Conservation (phyloP, 2,329 filamentous ascomycete genomes). For the Chaetomiaceae sp. region DNA sequence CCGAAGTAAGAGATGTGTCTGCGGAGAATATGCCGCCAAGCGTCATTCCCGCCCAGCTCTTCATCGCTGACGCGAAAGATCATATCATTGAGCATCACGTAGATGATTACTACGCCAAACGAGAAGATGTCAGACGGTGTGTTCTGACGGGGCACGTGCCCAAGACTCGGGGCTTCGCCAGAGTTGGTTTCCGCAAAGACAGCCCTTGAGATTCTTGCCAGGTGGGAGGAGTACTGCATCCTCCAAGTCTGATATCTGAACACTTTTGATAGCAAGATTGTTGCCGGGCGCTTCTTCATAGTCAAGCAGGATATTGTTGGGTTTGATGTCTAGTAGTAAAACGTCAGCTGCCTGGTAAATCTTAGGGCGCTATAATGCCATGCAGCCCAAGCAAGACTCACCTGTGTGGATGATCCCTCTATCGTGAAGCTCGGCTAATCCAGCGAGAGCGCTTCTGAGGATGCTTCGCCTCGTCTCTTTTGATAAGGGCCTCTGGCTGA, state of each 20-base stretch:
- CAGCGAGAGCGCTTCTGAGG: slow-evolving; percentile 16
- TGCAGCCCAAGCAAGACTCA: too few relatives aligned
- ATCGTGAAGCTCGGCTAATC: slow-evolving; percentile 33
- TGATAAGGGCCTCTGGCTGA: slow-evolving; percentile 3
- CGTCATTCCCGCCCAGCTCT: slow-evolving; percentile 22
- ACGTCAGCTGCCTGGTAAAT: not conserved
- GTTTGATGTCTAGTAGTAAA: slow-evolving; percentile 32
- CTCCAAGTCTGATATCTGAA: slow-evolving; percentile 1
- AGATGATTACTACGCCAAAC: slow-evolving; percentile 33
- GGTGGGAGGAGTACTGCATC: slow-evolving; percentile 16
- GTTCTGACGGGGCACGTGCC: slow-evolving; percentile 30
- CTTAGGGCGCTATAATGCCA: too few relatives aligned
- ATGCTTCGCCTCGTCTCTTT: slow-evolving; percentile 7
- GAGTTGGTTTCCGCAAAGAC: slow-evolving; percentile 31
- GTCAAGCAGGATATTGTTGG: slow-evolving; percentile 36
- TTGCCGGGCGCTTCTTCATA: slow-evolving; percentile 17
- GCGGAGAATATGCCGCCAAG: slow-evolving; percentile 25
- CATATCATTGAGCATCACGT: slow-evolving; percentile 28
- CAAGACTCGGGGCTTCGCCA: slow-evolving; percentile 36
- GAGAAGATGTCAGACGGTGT: slow-evolving; percentile 35
- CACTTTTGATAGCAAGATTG: not conserved
- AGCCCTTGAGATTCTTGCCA: slow-evolving; percentile 25
- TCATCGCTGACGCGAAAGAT: slow-evolving; percentile 26
- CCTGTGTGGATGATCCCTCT: slow-evolving; percentile 33
- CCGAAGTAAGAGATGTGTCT: slow-evolving; percentile 19